Conservation (phyloP, 306 rosid species). For the Trichosanthes truncata region DNA sequence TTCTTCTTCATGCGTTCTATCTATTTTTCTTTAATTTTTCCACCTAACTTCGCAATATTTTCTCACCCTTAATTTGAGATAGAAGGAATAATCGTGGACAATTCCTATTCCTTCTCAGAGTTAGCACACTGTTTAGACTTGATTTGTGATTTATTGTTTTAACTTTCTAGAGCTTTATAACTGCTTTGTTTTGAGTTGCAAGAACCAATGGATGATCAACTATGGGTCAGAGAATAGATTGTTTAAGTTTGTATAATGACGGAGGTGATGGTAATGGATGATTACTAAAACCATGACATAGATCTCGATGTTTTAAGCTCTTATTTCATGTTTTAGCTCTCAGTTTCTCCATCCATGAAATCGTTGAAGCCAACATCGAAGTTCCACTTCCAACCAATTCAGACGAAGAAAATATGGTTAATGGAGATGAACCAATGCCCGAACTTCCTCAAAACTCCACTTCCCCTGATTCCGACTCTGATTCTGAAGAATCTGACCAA, state of each 20-base stretch:
- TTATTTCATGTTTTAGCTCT: slow-evolving; percentile 1
- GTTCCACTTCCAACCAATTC: not conserved
- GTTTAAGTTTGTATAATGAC: not conserved
- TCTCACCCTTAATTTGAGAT: too few relatives aligned
- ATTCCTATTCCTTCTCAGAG: not conserved
- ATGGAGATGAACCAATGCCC: slow-evolving; percentile 24
- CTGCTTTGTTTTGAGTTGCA: not conserved
- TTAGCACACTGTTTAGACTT: not conserved
- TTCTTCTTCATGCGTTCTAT: too few relatives aligned
- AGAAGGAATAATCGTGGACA: not conserved
- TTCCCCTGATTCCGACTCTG: slow-evolving; percentile 15
- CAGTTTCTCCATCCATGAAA: slow-evolving; percentile 6
- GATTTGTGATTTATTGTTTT: slow-evolving; percentile 2
- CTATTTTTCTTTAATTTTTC: not conserved
- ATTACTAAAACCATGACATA: not conserved
- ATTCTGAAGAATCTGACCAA: slow-evolving; percentile 50
- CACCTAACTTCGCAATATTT: not conserved
- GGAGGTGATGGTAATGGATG: not conserved
- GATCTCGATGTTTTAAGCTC: not conserved
- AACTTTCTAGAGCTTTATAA: not conserved
- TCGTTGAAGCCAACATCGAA: slow-evolving; percentile 13
- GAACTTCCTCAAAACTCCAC: slow-evolving; percentile 19
- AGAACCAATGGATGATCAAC: not conserved
- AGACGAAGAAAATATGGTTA: not conserved
- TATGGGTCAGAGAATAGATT: not conserved